Percentiles rank a stretch among this genome's conserved stretches.
phyloP scores from a whole-genome alignment of 2,329 filamentous ascomycete species.

The Periglandula ipomoeae region DNA sequence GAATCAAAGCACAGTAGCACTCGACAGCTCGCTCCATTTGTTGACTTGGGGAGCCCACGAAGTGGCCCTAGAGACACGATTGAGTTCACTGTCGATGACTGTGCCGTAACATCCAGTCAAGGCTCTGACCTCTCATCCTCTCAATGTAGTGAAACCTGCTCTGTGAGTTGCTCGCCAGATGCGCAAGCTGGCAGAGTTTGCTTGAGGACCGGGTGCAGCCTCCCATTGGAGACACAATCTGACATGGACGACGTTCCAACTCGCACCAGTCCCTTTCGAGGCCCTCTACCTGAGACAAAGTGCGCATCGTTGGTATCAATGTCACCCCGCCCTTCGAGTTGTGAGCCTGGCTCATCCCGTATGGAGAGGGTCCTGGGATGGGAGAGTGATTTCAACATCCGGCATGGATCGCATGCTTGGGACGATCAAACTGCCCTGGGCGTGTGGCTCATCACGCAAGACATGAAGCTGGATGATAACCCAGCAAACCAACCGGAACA shows the following conservation, averaged over 20 bases:
- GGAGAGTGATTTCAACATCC: conserved; percentile 20
- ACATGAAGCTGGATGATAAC: conserved; percentile 19
- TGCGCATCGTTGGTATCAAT: neutral
- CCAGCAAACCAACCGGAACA: conserved; percentile 13
- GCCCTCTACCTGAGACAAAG: neutral
- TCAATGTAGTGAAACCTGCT: neutral
- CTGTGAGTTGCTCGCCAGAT: neutral
- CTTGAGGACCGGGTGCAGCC: neutral
- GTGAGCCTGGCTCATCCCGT: conserved; percentile 6
- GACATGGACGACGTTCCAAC: neutral
- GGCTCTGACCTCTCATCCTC: conserved; percentile 1
- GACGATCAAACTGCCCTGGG: conserved; percentile 26
- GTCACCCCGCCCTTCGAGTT: conserved; percentile 3
- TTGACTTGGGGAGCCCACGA: conserved; percentile 21
- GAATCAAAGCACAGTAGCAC: conserved; percentile 18
- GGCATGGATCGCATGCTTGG: conserved; percentile 19
- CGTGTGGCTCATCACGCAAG: conserved; percentile 28
- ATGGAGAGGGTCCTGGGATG: conserved; percentile 11
- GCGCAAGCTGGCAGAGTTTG: neutral
- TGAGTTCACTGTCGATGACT: conserved; percentile 29
- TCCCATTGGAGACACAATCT: neutral
- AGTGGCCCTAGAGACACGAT: conserved; percentile 40
- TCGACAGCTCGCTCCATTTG: conserved; percentile 16
- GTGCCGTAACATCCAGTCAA: neutral
- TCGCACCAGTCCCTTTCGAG: neutral